Evolutionary conservation across 306 rosid species (phyloP).

Genomic region (Gastrolobium villosum): DNA sequence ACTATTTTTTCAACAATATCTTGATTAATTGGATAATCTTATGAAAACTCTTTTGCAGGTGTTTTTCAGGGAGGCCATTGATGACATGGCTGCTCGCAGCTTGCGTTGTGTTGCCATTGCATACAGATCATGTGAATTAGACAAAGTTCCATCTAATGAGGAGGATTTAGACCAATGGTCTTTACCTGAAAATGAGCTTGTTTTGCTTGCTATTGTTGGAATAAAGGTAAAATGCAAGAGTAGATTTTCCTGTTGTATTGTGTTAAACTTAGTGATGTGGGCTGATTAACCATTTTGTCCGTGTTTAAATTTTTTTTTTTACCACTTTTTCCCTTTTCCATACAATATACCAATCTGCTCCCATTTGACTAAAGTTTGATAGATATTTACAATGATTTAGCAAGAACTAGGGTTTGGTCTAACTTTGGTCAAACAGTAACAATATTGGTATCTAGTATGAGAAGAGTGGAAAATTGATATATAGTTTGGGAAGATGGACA

Average conservation of each 20-base stretch:
- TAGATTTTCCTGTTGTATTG: slow-evolving; percentile 37
- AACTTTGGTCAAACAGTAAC: too few species aligned
- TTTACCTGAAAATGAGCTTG: slow-evolving; percentile 85
- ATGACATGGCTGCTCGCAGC: slow-evolving; percentile 91
- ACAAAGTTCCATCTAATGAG: slow-evolving; percentile 74
- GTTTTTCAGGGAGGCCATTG: slow-evolving; percentile 67
- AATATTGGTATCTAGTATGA: too few species aligned
- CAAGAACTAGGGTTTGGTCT: too few species aligned
- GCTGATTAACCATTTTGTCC: too few species aligned
- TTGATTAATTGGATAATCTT: slow-evolving; percentile 15
- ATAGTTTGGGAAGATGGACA: too few species aligned
- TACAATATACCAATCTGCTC: too few species aligned
- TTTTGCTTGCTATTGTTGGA: slow-evolving; percentile 93
- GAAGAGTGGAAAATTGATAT: too few species aligned
- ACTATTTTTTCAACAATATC: slow-evolving; percentile 23
- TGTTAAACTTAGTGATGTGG: slow-evolving; percentile 4
- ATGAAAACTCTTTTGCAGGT: slow-evolving; percentile 58
- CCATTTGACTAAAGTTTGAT: too few species aligned
- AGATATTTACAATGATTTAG: too few species aligned
- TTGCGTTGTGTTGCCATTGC: slow-evolving; percentile 97
- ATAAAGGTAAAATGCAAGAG: slow-evolving; percentile 75
- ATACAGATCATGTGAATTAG: slow-evolving; percentile 74
- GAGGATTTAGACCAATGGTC: slow-evolving; percentile 76
- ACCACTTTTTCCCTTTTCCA: too few species aligned
- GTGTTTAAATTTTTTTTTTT: too few species aligned